These are phyloP conservation scores for Xylariaceae sp. DNA, from an alignment of 2,329 filamentous ascomycete species.

Conservation along the genomic window DNA sequence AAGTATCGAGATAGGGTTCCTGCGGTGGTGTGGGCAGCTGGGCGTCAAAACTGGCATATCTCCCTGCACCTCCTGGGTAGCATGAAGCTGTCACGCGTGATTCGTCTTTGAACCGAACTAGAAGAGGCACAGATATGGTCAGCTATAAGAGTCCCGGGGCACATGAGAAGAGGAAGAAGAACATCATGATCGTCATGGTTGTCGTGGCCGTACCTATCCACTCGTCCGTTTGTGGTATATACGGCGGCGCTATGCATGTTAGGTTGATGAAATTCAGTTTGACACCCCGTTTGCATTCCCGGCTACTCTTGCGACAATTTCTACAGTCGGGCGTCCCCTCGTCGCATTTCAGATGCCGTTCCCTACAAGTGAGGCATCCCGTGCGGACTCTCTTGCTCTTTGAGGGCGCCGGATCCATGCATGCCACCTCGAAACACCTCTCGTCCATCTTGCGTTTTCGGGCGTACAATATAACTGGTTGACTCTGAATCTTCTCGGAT, in stretches of 20 bases:
- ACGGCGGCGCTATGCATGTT: conserved; percentile 63
- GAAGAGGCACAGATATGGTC: conserved; percentile 2
- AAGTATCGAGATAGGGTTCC: conserved; percentile 27
- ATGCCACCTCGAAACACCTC: conserved; percentile 24
- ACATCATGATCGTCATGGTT: conserved; percentile 6
- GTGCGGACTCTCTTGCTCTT: conserved; percentile 86
- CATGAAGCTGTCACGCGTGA: conserved; percentile 86
- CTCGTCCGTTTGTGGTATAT: conserved; percentile 55
- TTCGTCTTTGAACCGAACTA: conserved; percentile 79
- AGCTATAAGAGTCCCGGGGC: conserved; percentile 5
- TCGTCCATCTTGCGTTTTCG: conserved; percentile 15
- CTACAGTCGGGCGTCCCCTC: conserved; percentile 60
- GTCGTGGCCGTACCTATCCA: conserved; percentile 50
- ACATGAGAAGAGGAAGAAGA: neutral
- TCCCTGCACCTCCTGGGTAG: conserved; percentile 71
- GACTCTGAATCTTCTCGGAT: conserved; percentile 26
- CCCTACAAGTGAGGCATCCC: conserved; percentile 83
- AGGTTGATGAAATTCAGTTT: conserved; percentile 89
- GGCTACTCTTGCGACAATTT: conserved; percentile 84
- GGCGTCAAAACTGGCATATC: conserved; percentile 58
- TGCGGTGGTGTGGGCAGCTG: conserved; percentile 30
- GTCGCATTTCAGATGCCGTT: conserved; percentile 88
- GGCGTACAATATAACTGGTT: conserved; percentile 17
- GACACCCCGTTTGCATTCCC: conserved; percentile 79
- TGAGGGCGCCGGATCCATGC: conserved; percentile 28